Conservation (phyloP, 495 filamentous ascomycete genomes). For the Penicillium pulvis region DNA sequence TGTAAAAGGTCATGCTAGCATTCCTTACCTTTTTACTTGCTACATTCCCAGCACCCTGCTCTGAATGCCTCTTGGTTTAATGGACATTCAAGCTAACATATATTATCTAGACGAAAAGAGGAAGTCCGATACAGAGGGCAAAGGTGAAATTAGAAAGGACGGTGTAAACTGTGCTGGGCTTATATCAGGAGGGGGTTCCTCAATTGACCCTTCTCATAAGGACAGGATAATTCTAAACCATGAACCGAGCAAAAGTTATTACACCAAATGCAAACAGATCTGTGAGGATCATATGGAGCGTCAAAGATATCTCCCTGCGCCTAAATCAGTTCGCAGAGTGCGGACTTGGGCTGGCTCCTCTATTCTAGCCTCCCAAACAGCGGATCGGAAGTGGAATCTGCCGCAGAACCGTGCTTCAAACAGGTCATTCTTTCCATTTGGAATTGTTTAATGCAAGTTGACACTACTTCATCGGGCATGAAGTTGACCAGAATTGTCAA, state of each 20-base stretch:
- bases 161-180: background rate
- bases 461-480: background rate
- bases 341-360: constrained; percentile 18
- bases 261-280: constrained; percentile 4
- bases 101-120: background rate
- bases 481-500: background rate
- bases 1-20: too few relatives aligned
- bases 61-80: background rate
- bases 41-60: background rate
- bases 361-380: background rate
- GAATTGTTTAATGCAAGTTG: background rate
- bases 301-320: constrained; percentile 10
- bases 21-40: background rate
- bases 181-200: background rate
- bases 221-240: background rate
- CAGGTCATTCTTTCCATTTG: constrained; percentile 5
- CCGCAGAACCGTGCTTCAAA: background rate
- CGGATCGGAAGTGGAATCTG: background rate
- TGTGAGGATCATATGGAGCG: constrained; percentile 1
- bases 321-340: constrained; percentile 12
- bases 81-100: background rate
- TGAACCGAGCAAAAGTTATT: background rate
- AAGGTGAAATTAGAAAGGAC: background rate
- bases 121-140: background rate
- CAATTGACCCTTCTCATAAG: background rate